Evolutionary conservation across 2,329 filamentous ascomycete genomes (phyloP), one percentile per base, ranked within the genome.

Genomic region (Fusarium goolgardi): DNA sequence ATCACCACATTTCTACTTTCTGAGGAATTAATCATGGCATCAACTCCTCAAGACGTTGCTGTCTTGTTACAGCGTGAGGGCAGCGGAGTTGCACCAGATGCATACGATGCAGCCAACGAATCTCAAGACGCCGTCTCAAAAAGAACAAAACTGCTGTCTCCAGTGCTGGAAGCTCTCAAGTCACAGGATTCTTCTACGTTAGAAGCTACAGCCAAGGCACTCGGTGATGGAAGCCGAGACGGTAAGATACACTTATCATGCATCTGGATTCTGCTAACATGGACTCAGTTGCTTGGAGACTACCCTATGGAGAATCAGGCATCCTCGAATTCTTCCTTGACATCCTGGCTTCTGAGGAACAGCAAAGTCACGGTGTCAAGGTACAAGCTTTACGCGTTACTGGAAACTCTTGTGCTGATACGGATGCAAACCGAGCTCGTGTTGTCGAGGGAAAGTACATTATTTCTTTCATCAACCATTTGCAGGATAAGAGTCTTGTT

Each of bases 381-480:
- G 78, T 86, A 10, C 87, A 90, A 56, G 77, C 83, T 10, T 78
- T 90, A 18, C 85, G 88, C 25, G 75, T 89, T 21, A 80, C 88
- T 18, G 88, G 88, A 16, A 90, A 90, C 73, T 85, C 85, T 12
- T 89, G 86, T 65, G 88, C 88, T 21, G 88, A 90, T 67, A 86
- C 85, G 67, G 87, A 90, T 72, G 83, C 86, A 62, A 90, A 90
- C 69, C 81, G 88, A 59, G 84, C 81, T 9, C 81, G 83, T 1
- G 81, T 90, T 3, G 81, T 89, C 6, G 78, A 82, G 1, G 81
- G 82, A 16, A 81, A 81, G 46, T 80, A 81, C 25, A 72, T 90
- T 15, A 71, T 77, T 5, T 76, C 78, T 32, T 79, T 90, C 56
- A 82, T 86, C 32, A 69, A 76, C 4, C 79, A 86, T 35, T 75